Evolutionary conservation across 2,329 filamentous ascomycete genomes (phyloP).

Genomic region (Hypoxylon sp.): DNA sequence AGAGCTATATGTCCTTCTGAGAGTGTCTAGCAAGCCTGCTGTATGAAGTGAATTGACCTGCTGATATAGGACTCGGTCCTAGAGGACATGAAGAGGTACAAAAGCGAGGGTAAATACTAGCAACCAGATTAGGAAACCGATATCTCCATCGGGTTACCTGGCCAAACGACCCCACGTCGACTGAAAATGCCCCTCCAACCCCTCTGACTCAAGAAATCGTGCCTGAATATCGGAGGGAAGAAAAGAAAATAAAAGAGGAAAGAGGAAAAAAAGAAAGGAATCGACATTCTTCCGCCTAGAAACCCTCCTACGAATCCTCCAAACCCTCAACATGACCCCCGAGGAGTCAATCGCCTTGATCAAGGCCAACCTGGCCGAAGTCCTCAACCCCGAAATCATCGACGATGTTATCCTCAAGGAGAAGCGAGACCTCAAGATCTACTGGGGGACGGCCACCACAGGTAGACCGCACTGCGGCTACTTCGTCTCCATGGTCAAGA

Average conservation of each 20-base stretch:
- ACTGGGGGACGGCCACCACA: conserved; percentile 82
- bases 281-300: background rate
- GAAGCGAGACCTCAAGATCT: conserved; percentile 77
- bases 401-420: conserved; percentile 71
- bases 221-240: background rate
- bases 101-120: background rate
- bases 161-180: conserved; percentile 11
- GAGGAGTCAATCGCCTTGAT: conserved; percentile 78
- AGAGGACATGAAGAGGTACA: background rate
- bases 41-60: background rate
- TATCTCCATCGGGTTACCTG: conserved; percentile 29
- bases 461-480: conserved; percentile 83
- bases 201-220: conserved; percentile 35
- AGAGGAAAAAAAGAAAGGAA: conserved; percentile 1
- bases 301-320: background rate
- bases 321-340: conserved; percentile 46
- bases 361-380: conserved; percentile 80
- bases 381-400: conserved; percentile 85
- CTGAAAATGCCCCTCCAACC: conserved; percentile 30
- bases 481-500: conserved; percentile 87
- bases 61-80: background rate
- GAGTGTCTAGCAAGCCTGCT: background rate
- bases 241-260: background rate
- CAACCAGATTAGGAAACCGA: conserved; percentile 15
- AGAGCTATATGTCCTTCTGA: background rate